Percentiles rank a stretch among this genome's conserved stretches.
phyloP scores from a whole-genome alignment of 2,329 filamentous ascomycete species.

The Biscogniauxia mediterranea region DNA sequence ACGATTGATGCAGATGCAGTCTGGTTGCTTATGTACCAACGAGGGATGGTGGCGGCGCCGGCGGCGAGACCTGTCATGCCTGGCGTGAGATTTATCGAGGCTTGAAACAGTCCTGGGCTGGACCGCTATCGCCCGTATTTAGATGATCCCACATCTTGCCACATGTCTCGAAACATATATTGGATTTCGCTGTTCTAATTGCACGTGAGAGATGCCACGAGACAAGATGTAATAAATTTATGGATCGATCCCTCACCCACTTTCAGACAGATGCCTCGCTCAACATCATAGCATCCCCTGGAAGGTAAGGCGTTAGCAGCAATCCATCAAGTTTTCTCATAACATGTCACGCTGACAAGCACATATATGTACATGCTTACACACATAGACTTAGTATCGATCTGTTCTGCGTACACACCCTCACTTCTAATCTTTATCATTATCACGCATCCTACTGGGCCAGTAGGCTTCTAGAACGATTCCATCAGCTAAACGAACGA shows the following conservation, averaged over 20 bases:
- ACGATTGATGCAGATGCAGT: conserved; percentile 70
- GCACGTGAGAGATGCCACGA: not conserved
- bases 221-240: not conserved
- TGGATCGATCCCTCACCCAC: not conserved
- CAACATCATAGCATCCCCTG: not conserved
- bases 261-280: not conserved
- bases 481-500: not conserved
- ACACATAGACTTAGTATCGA: no score
- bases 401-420: not conserved
- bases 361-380: no score
- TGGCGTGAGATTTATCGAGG: conserved; percentile 38
- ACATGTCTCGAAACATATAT: not conserved
- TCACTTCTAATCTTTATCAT: not conserved
- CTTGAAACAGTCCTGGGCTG: conserved; percentile 6
- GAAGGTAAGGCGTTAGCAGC: not conserved
- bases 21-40: conserved; percentile 63
- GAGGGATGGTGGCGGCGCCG: conserved; percentile 37
- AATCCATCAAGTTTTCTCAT: not conserved
- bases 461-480: not conserved
- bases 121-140: not conserved
- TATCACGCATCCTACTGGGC: not conserved
- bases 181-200: not conserved
- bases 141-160: not conserved
- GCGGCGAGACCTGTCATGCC: conserved; percentile 41
- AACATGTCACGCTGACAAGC: not conserved